A percentile compares a stretch with the other conserved stretches of the same genome.
Evolutionary conservation across 2,329 filamentous ascomycete genomes (phyloP).

Genomic region (Sporothrix brasiliensis): DNA sequence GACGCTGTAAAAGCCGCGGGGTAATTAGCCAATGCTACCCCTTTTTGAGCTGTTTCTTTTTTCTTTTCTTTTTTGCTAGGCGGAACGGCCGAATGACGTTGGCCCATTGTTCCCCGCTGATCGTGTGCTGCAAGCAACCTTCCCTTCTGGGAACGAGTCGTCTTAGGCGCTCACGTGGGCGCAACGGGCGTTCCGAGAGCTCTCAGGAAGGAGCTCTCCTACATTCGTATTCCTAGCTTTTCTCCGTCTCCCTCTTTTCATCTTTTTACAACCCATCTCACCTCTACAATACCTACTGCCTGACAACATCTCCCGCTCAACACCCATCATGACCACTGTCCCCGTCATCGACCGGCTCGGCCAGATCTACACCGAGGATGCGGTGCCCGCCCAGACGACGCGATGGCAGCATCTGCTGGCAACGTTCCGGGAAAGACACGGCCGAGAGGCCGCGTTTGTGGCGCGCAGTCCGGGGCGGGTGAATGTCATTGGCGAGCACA

Average conservation of each 20-base stretch:
- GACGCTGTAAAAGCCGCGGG: background rate
- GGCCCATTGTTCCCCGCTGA: background rate
- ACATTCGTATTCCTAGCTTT: background rate
- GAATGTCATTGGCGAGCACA: slow-evolving; percentile 98
- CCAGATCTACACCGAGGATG: slow-evolving; percentile 81
- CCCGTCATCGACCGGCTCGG: slow-evolving; percentile 74
- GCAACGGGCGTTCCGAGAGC: slow-evolving; percentile 22
- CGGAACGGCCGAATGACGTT: slow-evolving; percentile 25
- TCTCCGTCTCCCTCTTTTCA: background rate
- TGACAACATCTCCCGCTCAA: background rate
- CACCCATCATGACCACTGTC: slow-evolving; percentile 59
- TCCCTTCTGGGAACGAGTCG: slow-evolving; percentile 15
- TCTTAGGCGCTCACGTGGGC: background rate
- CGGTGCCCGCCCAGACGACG: slow-evolving; percentile 65
- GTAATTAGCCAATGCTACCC: background rate
- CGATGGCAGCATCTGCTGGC: slow-evolving; percentile 76
- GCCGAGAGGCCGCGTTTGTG: slow-evolving; percentile 74
- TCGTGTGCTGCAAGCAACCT: background rate
- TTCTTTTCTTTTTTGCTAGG: background rate
- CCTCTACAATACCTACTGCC: background rate
- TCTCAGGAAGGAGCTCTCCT: background rate
- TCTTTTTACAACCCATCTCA: background rate
- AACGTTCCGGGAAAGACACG: slow-evolving; percentile 72
- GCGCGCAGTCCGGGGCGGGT: slow-evolving; percentile 90
- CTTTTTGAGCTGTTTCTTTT: background rate